Evolutionary conservation across 2,329 filamentous ascomycete genomes (phyloP), one percentile per base, ranked within the genome.

Genomic region (Coniochaeta hoffmannii): DNA sequence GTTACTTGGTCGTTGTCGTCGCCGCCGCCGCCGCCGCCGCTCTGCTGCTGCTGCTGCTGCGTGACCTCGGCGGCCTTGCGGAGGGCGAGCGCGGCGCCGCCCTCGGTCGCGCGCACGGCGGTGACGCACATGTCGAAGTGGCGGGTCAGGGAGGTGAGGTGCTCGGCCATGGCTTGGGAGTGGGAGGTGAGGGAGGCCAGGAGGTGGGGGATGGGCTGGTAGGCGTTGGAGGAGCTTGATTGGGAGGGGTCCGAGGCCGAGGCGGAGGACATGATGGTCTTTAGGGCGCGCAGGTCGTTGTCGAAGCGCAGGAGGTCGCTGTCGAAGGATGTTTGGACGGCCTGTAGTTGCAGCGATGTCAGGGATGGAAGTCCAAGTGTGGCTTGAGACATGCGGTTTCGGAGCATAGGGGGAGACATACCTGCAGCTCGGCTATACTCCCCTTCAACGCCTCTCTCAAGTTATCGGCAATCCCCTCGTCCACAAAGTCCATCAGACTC

Each of bases 121-220:
- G 87, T 93, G 14, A 96, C 89, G 69, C 93, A 97, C 60, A 96
- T 83, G 69, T 97, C 93, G 67, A 96, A 97, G 71, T 97, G 93
- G 26, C 81, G 83, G 8, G 90, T 91, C 4, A 97, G 76, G 1
- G 88, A 90, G 56, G 90, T 82, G 1, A 97, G 81, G 5, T 90
- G 79, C 56, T 86, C 79, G 5, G 92, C 93, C 85, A 95, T 93
- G 63, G 86, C 84, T 59, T 89, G 85, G 0, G 92, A 92, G 62
- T 93, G 85, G 14, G 77, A 77, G 60, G 92, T 85, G 34, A 96
- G 78, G 2, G 77, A 75, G 30, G 78, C 73, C n/a, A 89, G 73
- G 41, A 84, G 74, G 4, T 77, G 71, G 2, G 79, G 72, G 46
- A 85, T 76, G 0, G 76, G 71, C 8, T 66, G 67, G 2, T 67